Base-by-base conservation (phyloP, 495 filamentous ascomycete species). In the Aspergillus sclerotioniger region DNA sequence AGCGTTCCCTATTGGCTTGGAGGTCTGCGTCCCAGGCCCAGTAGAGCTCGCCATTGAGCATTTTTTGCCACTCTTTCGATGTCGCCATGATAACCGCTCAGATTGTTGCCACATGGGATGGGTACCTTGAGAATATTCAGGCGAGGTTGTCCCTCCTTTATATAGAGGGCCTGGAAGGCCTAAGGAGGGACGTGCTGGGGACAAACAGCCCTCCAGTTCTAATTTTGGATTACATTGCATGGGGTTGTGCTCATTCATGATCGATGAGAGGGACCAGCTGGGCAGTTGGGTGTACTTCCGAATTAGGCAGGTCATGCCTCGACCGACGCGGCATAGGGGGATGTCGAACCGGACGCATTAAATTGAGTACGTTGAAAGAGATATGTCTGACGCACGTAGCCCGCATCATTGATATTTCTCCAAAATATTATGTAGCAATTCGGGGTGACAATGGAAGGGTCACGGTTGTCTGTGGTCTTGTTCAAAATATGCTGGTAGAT, bases 1-100 rank as follows among this genome's bases (percentile, higher is more conserved):
- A 88, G 13, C 83, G 73, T 4, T 69, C 67, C 1, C 90, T 81
- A 20, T 80, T 87, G 0, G 73, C 77, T 37, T 80, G 68, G 1
- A 84, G 73, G 54, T 80, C 76, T 12, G 78, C 79, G 35, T 77
- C 75, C 67, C 81, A 80, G 17, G 81, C 80, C 69, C 76, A 71
- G 57, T 76, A 77, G 12, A 74, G 64, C 58, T 76, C 74, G 2
- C 72, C 72, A 15, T 67, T 69, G 20, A 71, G 61, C 67, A 73
- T 72, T 41, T 71, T 72, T 25, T 68, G 56, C 68, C 70, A 70
- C 63, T 74, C 72, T 53, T 71, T 66, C 13, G 71, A 73, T 4
- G 67, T 56, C 9, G 70, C 45, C 70, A 72, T 72, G 0, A 17
- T 60, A 28, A 15, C 21, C 9, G 28, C 7, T 3, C 25, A 10